Evolutionary conservation across 2,329 filamentous ascomycete genomes (phyloP).

Genomic region (Xylaria hypoxylon): DNA sequence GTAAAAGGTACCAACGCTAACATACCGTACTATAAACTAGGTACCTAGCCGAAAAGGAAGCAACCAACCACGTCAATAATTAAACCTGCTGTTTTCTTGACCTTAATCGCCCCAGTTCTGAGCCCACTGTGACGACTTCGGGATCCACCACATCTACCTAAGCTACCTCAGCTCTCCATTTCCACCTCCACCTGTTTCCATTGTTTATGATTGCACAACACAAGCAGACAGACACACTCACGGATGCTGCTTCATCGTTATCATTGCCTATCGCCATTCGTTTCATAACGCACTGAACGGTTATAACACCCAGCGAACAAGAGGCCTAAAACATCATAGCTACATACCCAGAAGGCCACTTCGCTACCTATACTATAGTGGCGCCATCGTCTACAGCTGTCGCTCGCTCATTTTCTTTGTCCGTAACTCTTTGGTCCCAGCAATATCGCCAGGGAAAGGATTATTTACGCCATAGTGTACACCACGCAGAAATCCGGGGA

Average conservation of each 20-base stretch:
- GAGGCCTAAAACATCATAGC: conserved; percentile 19
- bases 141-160: conserved; percentile 22
- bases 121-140: conserved; percentile 24
- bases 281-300: conserved; percentile 31
- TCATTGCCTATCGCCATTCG: conserved; percentile 26
- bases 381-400: conserved; percentile 4
- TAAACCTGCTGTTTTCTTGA: conserved; percentile 17
- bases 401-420: conserved; percentile 9
- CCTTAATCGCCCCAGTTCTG: conserved; percentile 10
- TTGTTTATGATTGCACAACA: conserved; percentile 32
- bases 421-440: conserved; percentile 8
- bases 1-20: background rate
- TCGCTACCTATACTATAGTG: conserved; percentile 1
- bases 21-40: background rate
- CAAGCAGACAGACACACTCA: conserved; percentile 14
- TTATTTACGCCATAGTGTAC: conserved; percentile 17
- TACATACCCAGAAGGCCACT: conserved; percentile 14
- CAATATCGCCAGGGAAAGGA: conserved; percentile 8
- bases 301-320: background rate
- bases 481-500: background rate
- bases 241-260: conserved; percentile 29
- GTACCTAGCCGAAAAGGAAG: conserved; percentile 10
- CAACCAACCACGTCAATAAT: conserved; percentile 28
- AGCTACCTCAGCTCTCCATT: conserved; percentile 29
- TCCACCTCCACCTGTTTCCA: conserved; percentile 21